Evolutionary conservation across 805 yeast species (phyloP).

Genomic region (Tanozyma kutaoensis): DNA sequence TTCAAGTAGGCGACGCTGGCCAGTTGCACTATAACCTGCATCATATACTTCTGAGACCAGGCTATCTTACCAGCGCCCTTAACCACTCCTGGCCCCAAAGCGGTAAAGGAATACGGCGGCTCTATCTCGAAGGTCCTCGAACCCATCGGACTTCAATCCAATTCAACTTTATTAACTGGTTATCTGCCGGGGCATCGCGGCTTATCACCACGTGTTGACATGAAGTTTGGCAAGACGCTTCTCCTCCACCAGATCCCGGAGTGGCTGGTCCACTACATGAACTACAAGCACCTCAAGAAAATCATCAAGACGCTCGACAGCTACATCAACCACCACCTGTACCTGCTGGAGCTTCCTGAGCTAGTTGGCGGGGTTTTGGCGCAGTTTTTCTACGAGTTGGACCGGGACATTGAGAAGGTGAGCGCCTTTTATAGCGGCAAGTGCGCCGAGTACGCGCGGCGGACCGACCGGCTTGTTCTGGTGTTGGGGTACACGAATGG

Average conservation of each 20-base stretch:
- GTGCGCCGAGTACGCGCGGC: constrained; percentile 58
- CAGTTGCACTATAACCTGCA: too few species aligned
- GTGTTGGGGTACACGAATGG: constrained; percentile 19
- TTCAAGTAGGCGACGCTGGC: too few species aligned
- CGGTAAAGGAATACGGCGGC: too few species aligned
- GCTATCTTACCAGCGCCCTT: too few species aligned
- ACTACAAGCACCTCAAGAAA: constrained; percentile 75
- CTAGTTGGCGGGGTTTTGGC: constrained; percentile 36
- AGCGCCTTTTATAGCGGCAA: constrained; percentile 68
- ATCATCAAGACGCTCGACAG: constrained; percentile 52
- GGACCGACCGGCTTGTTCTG: constrained; percentile 35
- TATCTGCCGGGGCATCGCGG: too few species aligned
- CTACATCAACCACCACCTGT: constrained; percentile 21
- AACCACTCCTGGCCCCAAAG: too few species aligned
- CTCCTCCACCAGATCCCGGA: constrained; percentile 85
- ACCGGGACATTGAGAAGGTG: constrained; percentile 70
- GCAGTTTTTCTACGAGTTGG: constrained; percentile 64
- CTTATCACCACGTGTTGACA: constrained; percentile 13
- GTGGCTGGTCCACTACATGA: constrained; percentile 75
- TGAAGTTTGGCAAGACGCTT: constrained; percentile 77
- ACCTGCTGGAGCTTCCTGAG: constrained; percentile 11
- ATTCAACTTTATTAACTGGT: too few species aligned
- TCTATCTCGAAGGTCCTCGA: too few species aligned
- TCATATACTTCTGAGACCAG: too few species aligned
- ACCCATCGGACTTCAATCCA: too few species aligned